Conservation (phyloP, 1,139 yeast species). For the Suhomyces coccinellae region DNA sequence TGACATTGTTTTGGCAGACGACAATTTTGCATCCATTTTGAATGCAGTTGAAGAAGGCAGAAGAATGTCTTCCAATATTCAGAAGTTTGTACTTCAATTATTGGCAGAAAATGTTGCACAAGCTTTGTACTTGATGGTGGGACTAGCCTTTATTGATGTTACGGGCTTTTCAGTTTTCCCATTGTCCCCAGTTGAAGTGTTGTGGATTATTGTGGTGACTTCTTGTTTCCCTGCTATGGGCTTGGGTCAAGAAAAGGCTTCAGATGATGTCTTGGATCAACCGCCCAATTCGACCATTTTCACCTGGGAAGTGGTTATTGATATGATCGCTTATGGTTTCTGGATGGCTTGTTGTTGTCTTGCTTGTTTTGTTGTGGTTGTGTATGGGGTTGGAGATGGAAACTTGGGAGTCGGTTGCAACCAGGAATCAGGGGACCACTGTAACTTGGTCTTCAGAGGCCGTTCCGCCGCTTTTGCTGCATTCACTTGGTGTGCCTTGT, state of each 20-base stretch:
- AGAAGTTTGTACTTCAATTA: constrained; percentile 77
- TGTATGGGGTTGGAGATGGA: constrained; percentile 69
- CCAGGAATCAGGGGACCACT: constrained; percentile 30
- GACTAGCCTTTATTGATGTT: constrained; percentile 66
- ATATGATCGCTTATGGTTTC: constrained; percentile 73
- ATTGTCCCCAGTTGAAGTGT: constrained; percentile 73
- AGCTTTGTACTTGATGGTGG: constrained; percentile 68
- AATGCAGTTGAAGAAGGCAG: constrained; percentile 83
- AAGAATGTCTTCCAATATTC: constrained; percentile 78
- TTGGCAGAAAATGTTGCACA: constrained; percentile 80
- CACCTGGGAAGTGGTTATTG: constrained; percentile 68
- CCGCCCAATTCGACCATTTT: constrained; percentile 69
- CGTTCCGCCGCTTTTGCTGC: constrained; percentile 81
- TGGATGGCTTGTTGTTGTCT: constrained; percentile 76
- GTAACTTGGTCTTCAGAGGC: constrained; percentile 71
- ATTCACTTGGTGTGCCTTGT: constrained; percentile 88
- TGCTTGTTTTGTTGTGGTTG: constrained; percentile 62
- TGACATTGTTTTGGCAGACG: constrained; percentile 73
- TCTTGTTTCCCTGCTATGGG: constrained; percentile 89
- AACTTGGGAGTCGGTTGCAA: constrained; percentile 70
- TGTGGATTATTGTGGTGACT: constrained; percentile 78
- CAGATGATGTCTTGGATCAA: constrained; percentile 62
- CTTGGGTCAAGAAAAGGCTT: constrained; percentile 70
- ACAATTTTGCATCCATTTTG: constrained; percentile 74
- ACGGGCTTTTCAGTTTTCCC: constrained; percentile 70